Evolutionary conservation across 805 yeast species (phyloP), one percentile per base, ranked within the genome.

Genomic region (Sugiyamaella floridensis): DNA sequence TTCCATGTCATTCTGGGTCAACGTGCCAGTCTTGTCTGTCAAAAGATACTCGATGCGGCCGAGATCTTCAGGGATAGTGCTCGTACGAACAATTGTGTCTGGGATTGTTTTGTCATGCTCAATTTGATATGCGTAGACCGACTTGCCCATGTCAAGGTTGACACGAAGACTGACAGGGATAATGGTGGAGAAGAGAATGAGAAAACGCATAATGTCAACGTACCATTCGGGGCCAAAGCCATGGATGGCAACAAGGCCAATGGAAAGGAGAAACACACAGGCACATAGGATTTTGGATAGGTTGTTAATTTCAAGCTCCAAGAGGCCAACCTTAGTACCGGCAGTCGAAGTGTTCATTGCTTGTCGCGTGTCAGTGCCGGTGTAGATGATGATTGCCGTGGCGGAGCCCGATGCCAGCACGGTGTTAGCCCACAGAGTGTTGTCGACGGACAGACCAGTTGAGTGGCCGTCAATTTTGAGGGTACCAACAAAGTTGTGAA

Each of bases 1-100:
- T 63, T 89, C 96, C 99, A 93, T 93, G 65, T 95, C 99, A 67
- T 93, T 93, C 67, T 92, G 97, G 4, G 99, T 93, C 59, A 93
- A 76, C 0, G 99, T 93, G 40, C 99, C 99, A 0, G 99, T 93
- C 64, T 93, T 93, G 68, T 93, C 99, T 57, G 90, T 84, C 45
- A 93, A 75, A 52, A 93, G 70, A 67, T 93, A 93, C 68, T 93
- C 98, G 44, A 93, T 86, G 60, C 99, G 77, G 26, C 99, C 99
- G 58, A 93, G 74, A 70, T 93, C 99, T 68, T 93, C 99, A 1
- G 99, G 99, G 45, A 93, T 93, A 0, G 99, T 95, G 52, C 97
- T 88, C 1, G 99, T 93, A 65, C 99, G 81, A 4, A 95, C 99
- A 49, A 95, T 81, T 0, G 98, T 90, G 7, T 83, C 88, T 1